Conservation (phyloP, 1,284 basidiomycete species). For the Chalciporus sp. region DNA sequence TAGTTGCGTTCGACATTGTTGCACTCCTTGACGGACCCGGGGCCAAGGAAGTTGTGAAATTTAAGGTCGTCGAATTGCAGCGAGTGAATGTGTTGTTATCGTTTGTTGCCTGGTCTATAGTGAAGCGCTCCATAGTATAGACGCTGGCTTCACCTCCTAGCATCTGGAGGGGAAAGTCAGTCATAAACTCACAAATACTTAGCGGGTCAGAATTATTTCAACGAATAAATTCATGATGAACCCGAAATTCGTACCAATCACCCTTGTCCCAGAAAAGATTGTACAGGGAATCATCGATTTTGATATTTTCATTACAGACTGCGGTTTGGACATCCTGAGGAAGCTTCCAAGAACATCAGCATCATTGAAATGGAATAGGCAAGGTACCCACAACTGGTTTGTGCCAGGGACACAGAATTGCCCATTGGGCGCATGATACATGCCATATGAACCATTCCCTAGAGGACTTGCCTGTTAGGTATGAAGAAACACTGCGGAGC, state of each 20-base stretch:
- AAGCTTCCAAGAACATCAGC: slow-evolving; percentile 11
- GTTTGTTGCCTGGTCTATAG: slow-evolving; percentile 17
- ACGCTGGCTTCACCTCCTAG: slow-evolving; percentile 11
- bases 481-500: not conserved
- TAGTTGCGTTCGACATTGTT: not conserved
- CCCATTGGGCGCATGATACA: slow-evolving; percentile 16
- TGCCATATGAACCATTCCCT: slow-evolving; percentile 20
- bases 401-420: slow-evolving; percentile 20
- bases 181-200: slow-evolving; percentile 18
- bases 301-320: slow-evolving; percentile 24
- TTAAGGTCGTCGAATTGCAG: slow-evolving; percentile 18
- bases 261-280: slow-evolving; percentile 23
- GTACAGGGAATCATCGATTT: slow-evolving; percentile 25
- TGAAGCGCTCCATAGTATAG: slow-evolving; percentile 23
- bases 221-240: not conserved
- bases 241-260: slow-evolving; percentile 14
- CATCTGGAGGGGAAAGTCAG: not conserved
- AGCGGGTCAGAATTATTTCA: not conserved
- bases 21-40: not conserved
- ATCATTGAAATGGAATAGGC: not conserved
- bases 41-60: not conserved
- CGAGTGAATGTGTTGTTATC: slow-evolving; percentile 33
- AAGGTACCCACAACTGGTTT: slow-evolving; percentile 22
- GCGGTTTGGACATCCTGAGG: slow-evolving; percentile 21
- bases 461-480: not conserved